Conservation (phyloP, 2,329 filamentous ascomycete species). For the Zymoseptoria ardabiliae region DNA sequence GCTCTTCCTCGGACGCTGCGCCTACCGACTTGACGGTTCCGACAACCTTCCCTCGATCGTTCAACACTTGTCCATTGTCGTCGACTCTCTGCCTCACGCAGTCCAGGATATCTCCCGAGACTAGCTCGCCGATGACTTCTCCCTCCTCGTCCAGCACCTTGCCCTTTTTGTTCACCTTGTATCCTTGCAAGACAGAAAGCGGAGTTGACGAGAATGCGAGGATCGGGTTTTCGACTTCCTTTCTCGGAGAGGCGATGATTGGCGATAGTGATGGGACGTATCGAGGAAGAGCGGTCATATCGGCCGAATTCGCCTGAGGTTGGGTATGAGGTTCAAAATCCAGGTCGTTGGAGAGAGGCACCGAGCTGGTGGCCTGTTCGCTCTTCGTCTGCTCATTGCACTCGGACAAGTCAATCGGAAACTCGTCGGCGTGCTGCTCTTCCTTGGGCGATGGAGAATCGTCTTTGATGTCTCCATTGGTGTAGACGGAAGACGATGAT, state of each 20-base stretch:
- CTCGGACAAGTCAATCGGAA: constrained; percentile 8
- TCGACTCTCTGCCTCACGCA: constrained; percentile 42
- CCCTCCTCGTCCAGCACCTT: constrained; percentile 43
- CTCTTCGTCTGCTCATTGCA: constrained; percentile 11
- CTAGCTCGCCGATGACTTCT: constrained; percentile 41
- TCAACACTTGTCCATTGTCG: constrained; percentile 40
- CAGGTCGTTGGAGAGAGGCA: background rate
- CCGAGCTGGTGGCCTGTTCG: constrained; percentile 7
- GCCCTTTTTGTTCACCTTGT: constrained; percentile 50
- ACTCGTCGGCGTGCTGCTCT: constrained; percentile 11
- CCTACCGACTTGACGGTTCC: constrained; percentile 25
- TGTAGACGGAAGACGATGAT: background rate
- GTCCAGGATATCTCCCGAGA: constrained; percentile 38
- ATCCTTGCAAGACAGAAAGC: constrained; percentile 40
- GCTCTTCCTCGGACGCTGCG: background rate
- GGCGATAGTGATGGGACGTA: background rate
- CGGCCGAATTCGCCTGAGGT: background rate
- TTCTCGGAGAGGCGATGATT: background rate
- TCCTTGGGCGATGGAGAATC: constrained; percentile 4
- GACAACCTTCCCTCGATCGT: constrained; percentile 41
- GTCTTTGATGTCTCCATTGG: constrained; percentile 4
- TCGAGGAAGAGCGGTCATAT: background rate
- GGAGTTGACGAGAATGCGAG: constrained; percentile 25
- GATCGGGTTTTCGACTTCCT: constrained; percentile 1
- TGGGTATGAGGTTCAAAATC: background rate